Percentiles rank a stretch among this genome's conserved stretches.
Conservation (phyloP, 352 stramenopile species). For the Aphanomyces invadans region DNA sequence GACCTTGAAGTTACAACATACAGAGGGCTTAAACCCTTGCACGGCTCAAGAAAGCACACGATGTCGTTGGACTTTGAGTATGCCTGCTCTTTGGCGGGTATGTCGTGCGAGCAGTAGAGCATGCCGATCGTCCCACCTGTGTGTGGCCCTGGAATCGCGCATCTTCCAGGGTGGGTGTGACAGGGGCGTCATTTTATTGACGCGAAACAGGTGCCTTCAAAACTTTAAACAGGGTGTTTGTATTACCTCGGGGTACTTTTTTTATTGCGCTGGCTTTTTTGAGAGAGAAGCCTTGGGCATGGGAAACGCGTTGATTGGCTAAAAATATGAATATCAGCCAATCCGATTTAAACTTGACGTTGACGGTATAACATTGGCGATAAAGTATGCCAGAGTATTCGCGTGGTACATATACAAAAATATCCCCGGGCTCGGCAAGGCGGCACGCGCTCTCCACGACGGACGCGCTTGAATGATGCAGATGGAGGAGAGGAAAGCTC, state of each 20-base stretch:
- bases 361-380: background rate
- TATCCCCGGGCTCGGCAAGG: background rate
- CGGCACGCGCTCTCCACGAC: background rate
- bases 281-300: background rate
- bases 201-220: too few relatives aligned
- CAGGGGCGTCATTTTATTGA: too few relatives aligned
- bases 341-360: constrained; percentile 2
- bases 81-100: too few relatives aligned
- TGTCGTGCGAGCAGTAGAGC: too few relatives aligned
- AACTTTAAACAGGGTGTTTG: background rate
- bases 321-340: background rate
- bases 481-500: constrained; percentile 23
- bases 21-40: too few relatives aligned
- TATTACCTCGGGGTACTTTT: background rate
- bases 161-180: too few relatives aligned
- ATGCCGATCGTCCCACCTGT: too few relatives aligned
- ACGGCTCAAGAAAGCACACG: too few relatives aligned
- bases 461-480: constrained; percentile 13
- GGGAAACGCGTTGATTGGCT: background rate
- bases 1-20: too few relatives aligned
- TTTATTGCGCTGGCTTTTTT: constrained; percentile 8
- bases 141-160: too few relatives aligned
- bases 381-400: background rate
- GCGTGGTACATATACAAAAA: background rate
- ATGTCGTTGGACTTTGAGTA: too few relatives aligned